Evolutionary conservation across 257 asterid species (phyloP), one percentile per base, ranked within the genome.

Genomic region (Penstemon barbatus): DNA sequence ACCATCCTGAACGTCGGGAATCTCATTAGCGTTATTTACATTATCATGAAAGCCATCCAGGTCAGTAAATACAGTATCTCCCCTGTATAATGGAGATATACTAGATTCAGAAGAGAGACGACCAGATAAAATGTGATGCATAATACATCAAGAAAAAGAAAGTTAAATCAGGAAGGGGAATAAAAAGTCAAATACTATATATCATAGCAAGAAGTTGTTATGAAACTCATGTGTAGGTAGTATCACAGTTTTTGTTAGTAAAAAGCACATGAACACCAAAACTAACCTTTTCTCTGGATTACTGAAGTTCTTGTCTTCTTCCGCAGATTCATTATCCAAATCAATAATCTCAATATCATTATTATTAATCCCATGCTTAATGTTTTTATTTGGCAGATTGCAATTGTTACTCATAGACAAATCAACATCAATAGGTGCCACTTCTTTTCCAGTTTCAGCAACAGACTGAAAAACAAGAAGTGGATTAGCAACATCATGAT

Each of bases 341-440:
- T 94, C 99, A 67, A 94, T 94, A 84, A 94, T 85, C 85, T 88
- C 99, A 57, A 93, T 83, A 65, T 78, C 86, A 75, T 79, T 85
- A 41, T 81, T 80, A 52, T 63, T 73, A 68, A 72, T 44, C 63
- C 78, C 82, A 55, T 70, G 73, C 76, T 78, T 82, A 74, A 80
- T 79, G 68, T 61, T 81, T 69, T 74, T 87, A 71, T 64, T 75
- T 13, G 89, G 56, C 57, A 71, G 55, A 44, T 57, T 71, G 61
- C 61, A 58, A 50, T 76, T 80, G 65, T 80, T 84, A 73, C 78
- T 77, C 86, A 85, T 82, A 50, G 99, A 76, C 75, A 94, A 81
- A 78, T 84, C 96, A 72, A 89, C 71, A 75, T 86, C 86, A 71
- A 87, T 78, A 60, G 96, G 83, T 18, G 68, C 51, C 7, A 71